Evolutionary conservation across 1,284 basidiomycete species (phyloP).

Genomic region (Schizophyllum amplum): DNA sequence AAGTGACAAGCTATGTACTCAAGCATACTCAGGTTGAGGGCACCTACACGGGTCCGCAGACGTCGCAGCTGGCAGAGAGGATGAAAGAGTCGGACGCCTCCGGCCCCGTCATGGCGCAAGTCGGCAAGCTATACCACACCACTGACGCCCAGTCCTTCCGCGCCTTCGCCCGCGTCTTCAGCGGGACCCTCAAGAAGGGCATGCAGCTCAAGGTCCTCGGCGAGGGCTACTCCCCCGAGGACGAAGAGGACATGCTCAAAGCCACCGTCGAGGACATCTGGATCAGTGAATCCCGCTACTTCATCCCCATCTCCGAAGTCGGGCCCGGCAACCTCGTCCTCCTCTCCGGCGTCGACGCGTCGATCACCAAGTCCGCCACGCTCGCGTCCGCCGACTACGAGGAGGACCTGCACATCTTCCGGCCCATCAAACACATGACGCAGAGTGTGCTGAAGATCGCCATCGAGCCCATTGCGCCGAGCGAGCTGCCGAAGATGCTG

Average conservation of each 20-base stretch:
- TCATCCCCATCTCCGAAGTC: slow-evolving; percentile 81
- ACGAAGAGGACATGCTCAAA: slow-evolving; percentile 96
- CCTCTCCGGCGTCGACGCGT: slow-evolving; percentile 88
- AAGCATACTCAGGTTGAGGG: slow-evolving; percentile 49
- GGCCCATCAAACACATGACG: slow-evolving; percentile 92
- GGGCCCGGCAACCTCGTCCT: slow-evolving; percentile 92
- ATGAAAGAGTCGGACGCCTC: slow-evolving; percentile 82
- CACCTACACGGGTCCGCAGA: slow-evolving; percentile 83
- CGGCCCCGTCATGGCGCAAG: slow-evolving; percentile 87
- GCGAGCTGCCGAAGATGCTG: slow-evolving; percentile 98
- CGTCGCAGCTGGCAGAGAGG: slow-evolving; percentile 64
- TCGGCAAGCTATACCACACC: slow-evolving; percentile 93
- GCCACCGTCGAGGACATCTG: slow-evolving; percentile 83
- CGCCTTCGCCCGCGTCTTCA: slow-evolving; percentile 91
- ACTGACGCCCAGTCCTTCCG: slow-evolving; percentile 94
- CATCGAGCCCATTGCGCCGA: slow-evolving; percentile 96
- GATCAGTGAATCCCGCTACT: slow-evolving; percentile 85
- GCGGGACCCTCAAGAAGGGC: slow-evolving; percentile 82
- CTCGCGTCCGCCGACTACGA: slow-evolving; percentile 68
- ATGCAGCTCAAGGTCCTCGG: slow-evolving; percentile 92
- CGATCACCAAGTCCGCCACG: slow-evolving; percentile 94
- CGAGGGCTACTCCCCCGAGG: slow-evolving; percentile 94
- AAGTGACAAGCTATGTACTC: neutral
- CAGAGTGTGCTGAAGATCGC: slow-evolving; percentile 98
- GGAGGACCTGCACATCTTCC: slow-evolving; percentile 89